Evolutionary conservation across 2,329 filamentous ascomycete species (phyloP), one percentile per base, ranked within the genome.

Genomic region (Pyricularia pennisetigena): DNA sequence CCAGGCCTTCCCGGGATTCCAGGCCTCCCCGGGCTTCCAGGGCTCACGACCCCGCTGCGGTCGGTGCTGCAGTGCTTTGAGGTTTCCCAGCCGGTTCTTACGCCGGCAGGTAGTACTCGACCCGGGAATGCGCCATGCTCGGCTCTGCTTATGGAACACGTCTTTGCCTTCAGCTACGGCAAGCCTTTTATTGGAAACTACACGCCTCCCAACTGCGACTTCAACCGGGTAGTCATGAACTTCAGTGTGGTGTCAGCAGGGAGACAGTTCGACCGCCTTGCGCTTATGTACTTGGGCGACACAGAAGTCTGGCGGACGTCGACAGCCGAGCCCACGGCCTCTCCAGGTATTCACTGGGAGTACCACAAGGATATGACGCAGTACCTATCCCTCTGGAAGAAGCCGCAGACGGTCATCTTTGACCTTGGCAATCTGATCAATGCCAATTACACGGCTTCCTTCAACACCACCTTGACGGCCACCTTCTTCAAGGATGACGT

Each of bases 221-320:
- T 94, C 79, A 90, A 93, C 74, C 85, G 87, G 41, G 89, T 94
- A 20, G 84, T 86, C 28, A 86, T 95, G 76, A 93, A 93, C 74
- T 85, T 95, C 72, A 94, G 90, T 0, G 88, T 91, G 16, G 86
- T 86, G 0, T 91, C 89, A 10, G 80, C 82, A 70, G 92, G 92
- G 0, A 83, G 86, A 3, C 92, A 96, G 73, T 94, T 86, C 76
- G 92, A 96, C 75, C 85, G 92, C 57, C 82, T 94, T 9, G 92
- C 87, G 4, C 77, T 90, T 35, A 88, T 95, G 83, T 95, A 89
- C 73, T 81, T 95, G 54, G 87, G 87, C 59, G 90, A 94, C 75
- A 87, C 86, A 10, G 92, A 96, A 75, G 83, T 96, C n/a, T 95
- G 90, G 82, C 83, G 92, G 28, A 94, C 91, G 1, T 93, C 91